These are phyloP conservation scores for Beauveria medogensis DNA, from an alignment of 2,329 filamentous ascomycete species.

Conservation along the genomic window DNA sequence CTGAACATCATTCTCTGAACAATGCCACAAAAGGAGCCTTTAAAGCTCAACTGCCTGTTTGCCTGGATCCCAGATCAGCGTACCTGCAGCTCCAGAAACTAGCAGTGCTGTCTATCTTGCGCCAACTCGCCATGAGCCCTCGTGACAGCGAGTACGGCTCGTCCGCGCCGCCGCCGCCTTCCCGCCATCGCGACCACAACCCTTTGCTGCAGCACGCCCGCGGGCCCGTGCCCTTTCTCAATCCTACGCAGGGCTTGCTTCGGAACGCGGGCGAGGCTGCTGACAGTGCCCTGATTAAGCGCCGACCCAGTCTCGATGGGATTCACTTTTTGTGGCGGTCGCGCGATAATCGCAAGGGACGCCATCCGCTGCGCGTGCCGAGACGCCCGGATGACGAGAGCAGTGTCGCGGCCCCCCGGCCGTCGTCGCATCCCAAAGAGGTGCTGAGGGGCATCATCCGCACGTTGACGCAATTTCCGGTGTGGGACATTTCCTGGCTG, in stretches of 20 bases:
- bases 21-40: too few relatives aligned
- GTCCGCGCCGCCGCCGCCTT: not conserved
- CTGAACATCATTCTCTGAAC: too few relatives aligned
- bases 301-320: not conserved
- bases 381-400: not conserved
- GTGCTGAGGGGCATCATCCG: not conserved
- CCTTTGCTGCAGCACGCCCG: not conserved
- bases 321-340: slow-evolving; percentile 4
- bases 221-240: not conserved
- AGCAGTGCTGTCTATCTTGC: not conserved
- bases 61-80: too few relatives aligned
- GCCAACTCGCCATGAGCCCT: not conserved
- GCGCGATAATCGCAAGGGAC: slow-evolving; percentile 10
- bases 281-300: not conserved
- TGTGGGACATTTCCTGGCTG: slow-evolving; percentile 9
- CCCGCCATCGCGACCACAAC: not conserved
- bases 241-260: not conserved
- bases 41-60: too few relatives aligned
- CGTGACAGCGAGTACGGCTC: not conserved
- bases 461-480: slow-evolving; percentile 1
- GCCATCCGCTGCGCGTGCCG: not conserved
- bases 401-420: not conserved
- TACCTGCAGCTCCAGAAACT: too few relatives aligned
- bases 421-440: not conserved
- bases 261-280: not conserved